Conservation (phyloP, 768 basidiomycete genomes). For the Boletus tylopilopsis region DNA sequence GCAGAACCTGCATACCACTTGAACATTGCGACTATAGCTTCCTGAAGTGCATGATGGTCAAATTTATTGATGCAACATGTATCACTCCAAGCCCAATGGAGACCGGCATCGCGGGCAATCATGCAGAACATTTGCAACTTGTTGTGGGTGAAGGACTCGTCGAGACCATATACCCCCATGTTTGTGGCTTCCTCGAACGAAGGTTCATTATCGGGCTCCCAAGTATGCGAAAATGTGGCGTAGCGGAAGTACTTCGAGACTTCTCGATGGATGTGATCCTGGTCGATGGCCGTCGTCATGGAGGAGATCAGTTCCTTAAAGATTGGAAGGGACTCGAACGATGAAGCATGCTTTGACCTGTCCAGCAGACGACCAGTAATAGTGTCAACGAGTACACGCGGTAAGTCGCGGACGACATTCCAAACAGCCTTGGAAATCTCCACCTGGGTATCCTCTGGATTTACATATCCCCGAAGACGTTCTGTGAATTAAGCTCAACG, state of each 20-base stretch:
- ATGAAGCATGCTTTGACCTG: background rate
- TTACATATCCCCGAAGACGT: background rate
- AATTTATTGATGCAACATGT: background rate
- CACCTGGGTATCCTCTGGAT: background rate
- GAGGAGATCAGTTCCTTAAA: slow-evolving; percentile 11
- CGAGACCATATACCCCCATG: background rate
- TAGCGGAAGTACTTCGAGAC: slow-evolving; percentile 1
- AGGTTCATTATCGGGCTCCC: background rate
- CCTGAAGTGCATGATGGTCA: background rate
- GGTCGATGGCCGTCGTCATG: slow-evolving; percentile 1
- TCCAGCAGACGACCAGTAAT: slow-evolving; percentile 2
- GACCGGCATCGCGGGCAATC: background rate
- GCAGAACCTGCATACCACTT: slow-evolving; percentile 2
- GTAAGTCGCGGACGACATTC: background rate
- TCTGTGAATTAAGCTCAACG: background rate
- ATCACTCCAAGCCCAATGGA: background rate
- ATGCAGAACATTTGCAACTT: slow-evolving; percentile 1
- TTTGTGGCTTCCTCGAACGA: background rate
- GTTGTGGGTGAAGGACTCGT: background rate
- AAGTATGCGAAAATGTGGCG: background rate
- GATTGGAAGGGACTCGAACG: slow-evolving; percentile 1
- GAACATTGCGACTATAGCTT: slow-evolving; percentile 2
- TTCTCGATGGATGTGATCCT: background rate
- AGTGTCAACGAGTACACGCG: slow-evolving; percentile 6
- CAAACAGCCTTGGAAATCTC: background rate